A percentile compares a stretch with the other conserved stretches of the same genome.
Evolutionary conservation across 139 green algal species (phyloP).

Genomic region (Marvania coccoides): DNA sequence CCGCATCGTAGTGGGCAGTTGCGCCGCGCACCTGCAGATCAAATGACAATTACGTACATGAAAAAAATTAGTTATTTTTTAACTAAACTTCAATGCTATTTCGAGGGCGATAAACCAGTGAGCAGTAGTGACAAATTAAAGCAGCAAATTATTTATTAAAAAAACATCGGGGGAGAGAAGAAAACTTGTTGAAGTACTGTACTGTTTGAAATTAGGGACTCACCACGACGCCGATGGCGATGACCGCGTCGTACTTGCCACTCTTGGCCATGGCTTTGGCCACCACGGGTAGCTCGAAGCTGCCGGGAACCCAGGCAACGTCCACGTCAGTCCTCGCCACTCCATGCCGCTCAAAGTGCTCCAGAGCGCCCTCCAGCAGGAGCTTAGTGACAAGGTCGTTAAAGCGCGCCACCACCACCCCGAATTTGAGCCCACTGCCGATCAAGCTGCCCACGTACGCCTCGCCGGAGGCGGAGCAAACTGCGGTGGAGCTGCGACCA

Average conservation of each 20-base stretch:
- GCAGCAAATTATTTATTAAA: no score
- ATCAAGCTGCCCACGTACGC: conserved; percentile 19
- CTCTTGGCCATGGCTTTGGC: conserved; percentile 84
- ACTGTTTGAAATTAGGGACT: no score
- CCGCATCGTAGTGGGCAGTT: conserved; percentile 95
- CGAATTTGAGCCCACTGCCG: conserved; percentile 38
- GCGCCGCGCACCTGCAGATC: conserved; percentile 70
- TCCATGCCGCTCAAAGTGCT: conserved; percentile 67
- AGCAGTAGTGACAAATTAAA: background rate
- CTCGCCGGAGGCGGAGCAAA: background rate
- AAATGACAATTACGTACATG: background rate
- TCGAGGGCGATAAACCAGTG: no score
- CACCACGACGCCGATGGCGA: conserved; percentile 89
- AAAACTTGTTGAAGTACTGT: no score
- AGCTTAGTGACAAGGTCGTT: conserved; percentile 93
- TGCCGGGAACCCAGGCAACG: conserved; percentile 88
- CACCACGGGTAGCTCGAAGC: conserved; percentile 92
- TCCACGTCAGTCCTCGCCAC: conserved; percentile 52
- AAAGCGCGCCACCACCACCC: conserved; percentile 83
- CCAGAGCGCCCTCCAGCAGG: conserved; percentile 76
- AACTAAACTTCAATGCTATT: no score
- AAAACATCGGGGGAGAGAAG: background rate
- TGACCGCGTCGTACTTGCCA: conserved; percentile 78
- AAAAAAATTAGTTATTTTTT: background rate
- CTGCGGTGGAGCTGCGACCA: background rate